These are phyloP conservation scores for Lecanicillium sp. DNA, from an alignment of 2,329 filamentous ascomycete genomes.

Conservation along the genomic window DNA sequence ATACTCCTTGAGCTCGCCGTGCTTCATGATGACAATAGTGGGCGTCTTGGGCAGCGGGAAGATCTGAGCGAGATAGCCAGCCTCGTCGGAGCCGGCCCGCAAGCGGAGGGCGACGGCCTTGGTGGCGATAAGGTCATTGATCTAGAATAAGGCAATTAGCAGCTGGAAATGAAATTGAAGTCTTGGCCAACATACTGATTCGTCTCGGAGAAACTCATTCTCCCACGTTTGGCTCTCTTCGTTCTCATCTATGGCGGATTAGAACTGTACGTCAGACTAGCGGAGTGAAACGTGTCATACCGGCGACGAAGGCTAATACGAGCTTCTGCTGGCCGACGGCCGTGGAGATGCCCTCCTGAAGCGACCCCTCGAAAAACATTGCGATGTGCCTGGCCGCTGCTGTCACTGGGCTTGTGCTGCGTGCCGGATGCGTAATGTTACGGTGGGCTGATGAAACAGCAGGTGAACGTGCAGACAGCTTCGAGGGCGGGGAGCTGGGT, in stretches of 20 bases:
- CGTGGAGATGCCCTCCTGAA: conserved; percentile 73
- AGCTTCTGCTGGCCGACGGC: conserved; percentile 71
- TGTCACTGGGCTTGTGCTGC: not conserved
- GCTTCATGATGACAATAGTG: conserved; percentile 71
- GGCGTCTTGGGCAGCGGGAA: conserved; percentile 77
- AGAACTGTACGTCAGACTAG: conserved; percentile 15
- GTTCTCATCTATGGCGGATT: conserved; percentile 51
- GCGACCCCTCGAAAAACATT: conserved; percentile 77
- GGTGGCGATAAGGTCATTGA: conserved; percentile 49
- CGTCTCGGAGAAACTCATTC: conserved; percentile 55
- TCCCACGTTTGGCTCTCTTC: conserved; percentile 70
- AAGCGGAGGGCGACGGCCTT: conserved; percentile 67
- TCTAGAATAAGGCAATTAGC: conserved; percentile 31
- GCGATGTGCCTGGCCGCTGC: conserved; percentile 6
- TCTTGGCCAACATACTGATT: conserved; percentile 39
- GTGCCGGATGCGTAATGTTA: not conserved
- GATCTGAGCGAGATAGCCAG: conserved; percentile 73
- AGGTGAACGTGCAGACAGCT: no score
- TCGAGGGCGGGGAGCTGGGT: no score
- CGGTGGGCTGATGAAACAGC: no score
- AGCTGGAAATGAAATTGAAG: not conserved
- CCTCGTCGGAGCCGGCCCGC: conserved; percentile 68
- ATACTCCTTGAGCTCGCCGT: conserved; percentile 73
- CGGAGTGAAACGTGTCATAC: conserved; percentile 37
- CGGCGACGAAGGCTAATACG: conserved; percentile 78